Percentiles rank a stretch among this genome's conserved stretches.
These are phyloP conservation scores for Quercus tomentella DNA, from an alignment of 331 rosid genomes.

Conservation along the genomic window DNA sequence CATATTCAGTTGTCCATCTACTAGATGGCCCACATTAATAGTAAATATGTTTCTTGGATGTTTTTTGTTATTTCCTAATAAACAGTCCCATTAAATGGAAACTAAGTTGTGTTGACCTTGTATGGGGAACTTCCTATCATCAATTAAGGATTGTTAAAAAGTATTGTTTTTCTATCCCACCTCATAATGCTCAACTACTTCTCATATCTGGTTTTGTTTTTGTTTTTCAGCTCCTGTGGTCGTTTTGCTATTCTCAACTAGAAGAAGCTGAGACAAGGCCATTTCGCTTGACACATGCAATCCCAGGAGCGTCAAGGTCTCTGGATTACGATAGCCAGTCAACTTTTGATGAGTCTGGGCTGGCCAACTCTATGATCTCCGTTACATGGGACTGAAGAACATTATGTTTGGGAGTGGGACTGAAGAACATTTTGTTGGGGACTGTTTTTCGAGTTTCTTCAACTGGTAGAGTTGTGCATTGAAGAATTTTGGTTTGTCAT, in stretches of 20 bases:
- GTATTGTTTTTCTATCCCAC: neutral
- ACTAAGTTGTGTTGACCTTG: neutral
- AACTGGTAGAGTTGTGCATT: constrained; percentile 14
- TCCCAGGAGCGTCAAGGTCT: constrained; percentile 77
- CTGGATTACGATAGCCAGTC: constrained; percentile 57
- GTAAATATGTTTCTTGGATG: neutral
- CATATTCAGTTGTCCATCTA: neutral
- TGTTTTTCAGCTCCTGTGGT: constrained; percentile 85
- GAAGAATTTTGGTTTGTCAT: constrained; percentile 4
- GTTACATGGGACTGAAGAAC: constrained; percentile 78
- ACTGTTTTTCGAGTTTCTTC: constrained; percentile 7
- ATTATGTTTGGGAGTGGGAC: constrained; percentile 36
- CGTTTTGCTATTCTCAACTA: constrained; percentile 64
- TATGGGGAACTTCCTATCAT: neutral
- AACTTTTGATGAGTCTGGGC: constrained; percentile 78
- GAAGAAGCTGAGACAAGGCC: constrained; percentile 58
- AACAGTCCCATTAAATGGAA: neutral
- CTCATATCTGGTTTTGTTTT: neutral
- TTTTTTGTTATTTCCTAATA: neutral
- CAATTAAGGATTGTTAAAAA: neutral
- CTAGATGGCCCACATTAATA: neutral
- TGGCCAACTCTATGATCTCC: constrained; percentile 86
- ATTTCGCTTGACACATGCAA: constrained; percentile 75
- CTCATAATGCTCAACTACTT: neutral
- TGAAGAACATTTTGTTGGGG: constrained; percentile 25